A percentile compares a stretch with the other conserved stretches of the same genome.
Evolutionary conservation across 805 yeast genomes (phyloP).

Genomic region (Wickerhamiella sergipiensis): DNA sequence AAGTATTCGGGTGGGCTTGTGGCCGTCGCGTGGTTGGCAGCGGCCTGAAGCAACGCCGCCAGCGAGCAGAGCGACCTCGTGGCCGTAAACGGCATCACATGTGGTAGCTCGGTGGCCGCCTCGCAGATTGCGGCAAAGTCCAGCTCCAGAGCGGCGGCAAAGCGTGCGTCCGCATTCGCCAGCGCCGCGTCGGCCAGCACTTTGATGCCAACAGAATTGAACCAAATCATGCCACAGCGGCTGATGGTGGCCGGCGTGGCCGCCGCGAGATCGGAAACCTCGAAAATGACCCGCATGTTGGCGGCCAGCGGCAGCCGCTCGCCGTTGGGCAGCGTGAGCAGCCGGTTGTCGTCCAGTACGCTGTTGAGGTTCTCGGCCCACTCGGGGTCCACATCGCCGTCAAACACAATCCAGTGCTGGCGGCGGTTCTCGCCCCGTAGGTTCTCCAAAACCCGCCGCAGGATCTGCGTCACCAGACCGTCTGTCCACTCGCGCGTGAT

Average conservation of each 20-base stretch:
- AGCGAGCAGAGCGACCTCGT: conserved; percentile 30
- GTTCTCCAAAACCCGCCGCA: conserved; percentile 45
- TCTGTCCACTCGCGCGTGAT: conserved; percentile 87
- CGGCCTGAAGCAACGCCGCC: conserved; percentile 26
- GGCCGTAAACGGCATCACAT: conserved; percentile 38
- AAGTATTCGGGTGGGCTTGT: conserved; percentile 12
- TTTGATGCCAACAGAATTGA: background rate
- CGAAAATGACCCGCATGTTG: conserved; percentile 58
- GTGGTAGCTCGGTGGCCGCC: conserved; percentile 21
- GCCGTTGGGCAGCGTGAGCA: conserved; percentile 78
- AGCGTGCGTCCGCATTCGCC: background rate
- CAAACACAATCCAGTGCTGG: conserved; percentile 68
- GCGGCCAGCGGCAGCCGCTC: conserved; percentile 61
- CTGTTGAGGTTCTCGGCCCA: conserved; percentile 90
- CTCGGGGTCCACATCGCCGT: conserved; percentile 85
- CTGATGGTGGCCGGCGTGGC: conserved; percentile 89
- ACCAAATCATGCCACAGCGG: conserved; percentile 81
- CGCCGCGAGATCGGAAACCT: conserved; percentile 47
- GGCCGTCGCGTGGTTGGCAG: conserved; percentile 12
- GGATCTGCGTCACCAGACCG: conserved; percentile 59
- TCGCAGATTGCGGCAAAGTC: background rate
- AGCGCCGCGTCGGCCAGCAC: background rate
- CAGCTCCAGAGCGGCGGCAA: background rate
- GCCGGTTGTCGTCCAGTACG: conserved; percentile 75
- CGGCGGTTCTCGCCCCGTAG: conserved; percentile 43